These are phyloP conservation scores for Leptographium radiaticola DNA, from an alignment of 2,329 filamentous ascomycete species.

Conservation along the genomic window DNA sequence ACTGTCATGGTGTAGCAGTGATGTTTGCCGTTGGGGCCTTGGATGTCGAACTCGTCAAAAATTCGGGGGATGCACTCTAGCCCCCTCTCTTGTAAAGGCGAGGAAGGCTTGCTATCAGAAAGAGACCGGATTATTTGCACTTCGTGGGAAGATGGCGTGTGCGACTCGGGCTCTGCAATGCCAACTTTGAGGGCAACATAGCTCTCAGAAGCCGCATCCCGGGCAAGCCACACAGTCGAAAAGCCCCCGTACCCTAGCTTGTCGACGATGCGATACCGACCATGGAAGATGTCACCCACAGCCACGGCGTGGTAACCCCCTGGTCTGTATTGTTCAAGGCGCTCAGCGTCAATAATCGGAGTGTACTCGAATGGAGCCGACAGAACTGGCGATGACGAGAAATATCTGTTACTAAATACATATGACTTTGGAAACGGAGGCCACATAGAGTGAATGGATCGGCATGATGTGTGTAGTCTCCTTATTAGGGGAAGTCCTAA, in stretches of 20 bases:
- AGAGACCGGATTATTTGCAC: too few species aligned
- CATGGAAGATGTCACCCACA: slow-evolving; percentile 26
- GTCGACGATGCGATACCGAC: slow-evolving; percentile 27
- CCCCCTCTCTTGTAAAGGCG: too few species aligned
- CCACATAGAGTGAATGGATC: too few species aligned
- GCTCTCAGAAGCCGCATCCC: slow-evolving; percentile 10
- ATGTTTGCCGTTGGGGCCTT: neutral
- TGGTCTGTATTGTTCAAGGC: slow-evolving; percentile 16
- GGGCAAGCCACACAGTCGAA: slow-evolving; percentile 32
- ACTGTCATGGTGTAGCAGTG: neutral
- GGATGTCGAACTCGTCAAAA: neutral
- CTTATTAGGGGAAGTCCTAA: too few species aligned
- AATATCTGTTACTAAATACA: too few species aligned
- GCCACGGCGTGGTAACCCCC: slow-evolving; percentile 30
- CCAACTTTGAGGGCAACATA: slow-evolving; percentile 3
- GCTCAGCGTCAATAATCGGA: neutral
- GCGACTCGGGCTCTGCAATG: too few species aligned
- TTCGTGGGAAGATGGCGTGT: too few species aligned
- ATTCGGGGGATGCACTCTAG: neutral
- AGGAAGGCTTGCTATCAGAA: too few species aligned
- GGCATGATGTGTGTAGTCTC: too few species aligned
- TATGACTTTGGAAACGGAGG: too few species aligned
- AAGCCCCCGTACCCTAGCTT: slow-evolving; percentile 31
- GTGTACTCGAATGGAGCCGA: neutral
- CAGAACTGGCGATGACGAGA: too few species aligned